Percentiles rank a stretch among this genome's conserved stretches.
These are phyloP conservation scores for Trametes polyzona DNA, from an alignment of 1,284 basidiomycete species.

Conservation along the genomic window DNA sequence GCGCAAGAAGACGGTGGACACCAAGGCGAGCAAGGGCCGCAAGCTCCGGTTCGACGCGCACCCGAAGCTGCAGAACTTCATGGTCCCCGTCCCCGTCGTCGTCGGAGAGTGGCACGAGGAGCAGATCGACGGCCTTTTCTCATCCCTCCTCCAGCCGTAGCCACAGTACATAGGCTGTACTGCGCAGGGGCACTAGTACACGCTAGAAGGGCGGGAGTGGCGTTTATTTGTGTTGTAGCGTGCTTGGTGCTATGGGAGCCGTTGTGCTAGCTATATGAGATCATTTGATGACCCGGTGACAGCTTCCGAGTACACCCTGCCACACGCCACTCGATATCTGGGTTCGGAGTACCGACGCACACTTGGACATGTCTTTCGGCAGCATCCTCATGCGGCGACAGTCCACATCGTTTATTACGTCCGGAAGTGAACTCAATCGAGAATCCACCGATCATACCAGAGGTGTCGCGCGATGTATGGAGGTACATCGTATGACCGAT, in stretches of 20 bases:
- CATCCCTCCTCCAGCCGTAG: conserved; percentile 61
- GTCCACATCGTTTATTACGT: too few species aligned
- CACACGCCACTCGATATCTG: too few species aligned
- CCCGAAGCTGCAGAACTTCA: conserved; percentile 93
- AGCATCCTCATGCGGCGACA: too few species aligned
- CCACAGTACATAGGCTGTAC: too few species aligned
- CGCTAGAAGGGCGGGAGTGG: background rate
- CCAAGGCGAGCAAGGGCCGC: conserved; percentile 88
- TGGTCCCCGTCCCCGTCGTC: conserved; percentile 78
- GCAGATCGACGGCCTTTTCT: conserved; percentile 91
- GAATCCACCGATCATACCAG: too few species aligned
- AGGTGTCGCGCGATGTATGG: too few species aligned
- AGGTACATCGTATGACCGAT: too few species aligned
- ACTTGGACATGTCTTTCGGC: too few species aligned
- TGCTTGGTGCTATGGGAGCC: conserved; percentile 8
- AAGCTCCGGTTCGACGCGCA: conserved; percentile 82
- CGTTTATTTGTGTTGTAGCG: conserved; percentile 4
- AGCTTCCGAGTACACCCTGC: too few species aligned
- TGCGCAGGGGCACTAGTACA: too few species aligned
- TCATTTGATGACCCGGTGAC: background rate
- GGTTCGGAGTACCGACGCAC: too few species aligned
- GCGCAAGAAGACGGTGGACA: conserved; percentile 82
- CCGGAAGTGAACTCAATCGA: too few species aligned
- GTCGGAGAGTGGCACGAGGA: conserved; percentile 84
- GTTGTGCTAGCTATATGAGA: background rate